Evolutionary conservation across 1,284 basidiomycete species (phyloP).

Genomic region (Fomitopsis pinicola): DNA sequence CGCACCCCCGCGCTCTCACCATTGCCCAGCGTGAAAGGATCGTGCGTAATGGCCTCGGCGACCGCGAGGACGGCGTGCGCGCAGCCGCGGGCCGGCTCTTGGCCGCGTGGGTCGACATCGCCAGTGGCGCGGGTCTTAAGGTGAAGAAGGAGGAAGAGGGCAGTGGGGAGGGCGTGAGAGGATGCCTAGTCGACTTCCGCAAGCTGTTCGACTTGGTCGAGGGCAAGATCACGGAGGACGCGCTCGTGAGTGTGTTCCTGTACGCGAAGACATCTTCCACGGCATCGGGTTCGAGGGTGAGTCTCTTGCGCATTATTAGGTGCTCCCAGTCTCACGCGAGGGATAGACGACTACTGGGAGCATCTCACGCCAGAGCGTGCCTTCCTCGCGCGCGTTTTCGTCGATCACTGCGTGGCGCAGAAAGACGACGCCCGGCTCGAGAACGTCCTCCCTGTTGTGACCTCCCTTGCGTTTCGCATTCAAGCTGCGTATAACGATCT

Average conservation of each 20-base stretch:
- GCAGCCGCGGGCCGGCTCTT: slow-evolving; percentile 77
- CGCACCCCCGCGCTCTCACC: slow-evolving; percentile 65
- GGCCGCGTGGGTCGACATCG: slow-evolving; percentile 72
- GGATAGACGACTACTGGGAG: slow-evolving; percentile 72
- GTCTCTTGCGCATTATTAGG: slow-evolving; percentile 17
- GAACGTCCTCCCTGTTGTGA: slow-evolving; percentile 81
- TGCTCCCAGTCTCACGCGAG: neutral
- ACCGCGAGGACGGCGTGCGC: slow-evolving; percentile 82
- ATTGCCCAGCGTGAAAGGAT: slow-evolving; percentile 78
- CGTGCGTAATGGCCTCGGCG: slow-evolving; percentile 81
- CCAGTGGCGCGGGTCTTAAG: slow-evolving; percentile 29
- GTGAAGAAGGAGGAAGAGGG: slow-evolving; percentile 42
- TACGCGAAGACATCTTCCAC: slow-evolving; percentile 57
- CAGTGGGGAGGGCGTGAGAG: slow-evolving; percentile 18
- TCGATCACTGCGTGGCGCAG: slow-evolving; percentile 69
- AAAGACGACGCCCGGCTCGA: slow-evolving; percentile 74
- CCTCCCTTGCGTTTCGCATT: slow-evolving; percentile 83
- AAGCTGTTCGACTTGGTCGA: slow-evolving; percentile 59
- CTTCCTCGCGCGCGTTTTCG: slow-evolving; percentile 82
- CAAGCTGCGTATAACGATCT: slow-evolving; percentile 78
- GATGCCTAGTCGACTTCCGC: slow-evolving; percentile 51
- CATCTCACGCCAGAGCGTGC: slow-evolving; percentile 77
- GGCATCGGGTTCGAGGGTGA: slow-evolving; percentile 69
- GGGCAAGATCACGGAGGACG: slow-evolving; percentile 61
- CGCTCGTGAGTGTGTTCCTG: slow-evolving; percentile 61